Evolutionary conservation across 2,329 filamentous ascomycete genomes (phyloP), one percentile per base, ranked within the genome.

Genomic region (Hawksworthiomyces lignivorus): DNA sequence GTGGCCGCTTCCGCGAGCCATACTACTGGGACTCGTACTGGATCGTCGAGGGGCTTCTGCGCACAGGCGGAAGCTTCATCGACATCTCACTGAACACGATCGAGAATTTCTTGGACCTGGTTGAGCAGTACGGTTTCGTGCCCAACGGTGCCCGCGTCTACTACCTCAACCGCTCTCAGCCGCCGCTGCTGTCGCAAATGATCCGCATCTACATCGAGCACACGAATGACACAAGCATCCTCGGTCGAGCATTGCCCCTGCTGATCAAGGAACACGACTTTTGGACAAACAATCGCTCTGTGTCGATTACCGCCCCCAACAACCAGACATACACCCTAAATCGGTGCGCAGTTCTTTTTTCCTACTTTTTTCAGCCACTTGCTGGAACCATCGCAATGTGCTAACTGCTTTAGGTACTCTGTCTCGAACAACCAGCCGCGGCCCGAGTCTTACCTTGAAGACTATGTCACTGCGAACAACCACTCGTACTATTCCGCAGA

Each of bases 21-120:
- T 84, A 84, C 55, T 84, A 84, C 57, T 84, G 80, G 80, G 79
- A 84, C 56, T 79, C 76, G 24, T 83, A 74, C 62, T 82, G 77
- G 78, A 80, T 83, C 36, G 52, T 84, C 35, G 73, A 81, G 59
- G 80, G 80, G 19, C 65, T 84, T 19, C 60, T 84, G 26, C 71
- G 80, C 35, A 83, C 78, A 0, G 71, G 76, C 14, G 80, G 80
- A 28, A 70, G 71, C 33, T 84, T 82, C 48, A 72, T 72, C 7
- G 59, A 74, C 26, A 80, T 84, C 46, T 73, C 79, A 4, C 70
- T 68, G 54, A 82, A 84, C 58, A 80, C 77, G 22, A 80, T 84
- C 47, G 77, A 83, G 53, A 84, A 84, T 55, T 84, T 84, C 50
- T 61, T 83, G 10, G 80, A 84, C 50, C 66, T 83, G 28, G 70